Base-by-base conservation (phyloP, 2,329 filamentous ascomycete genomes). In the Trichophaea hybrida region DNA sequence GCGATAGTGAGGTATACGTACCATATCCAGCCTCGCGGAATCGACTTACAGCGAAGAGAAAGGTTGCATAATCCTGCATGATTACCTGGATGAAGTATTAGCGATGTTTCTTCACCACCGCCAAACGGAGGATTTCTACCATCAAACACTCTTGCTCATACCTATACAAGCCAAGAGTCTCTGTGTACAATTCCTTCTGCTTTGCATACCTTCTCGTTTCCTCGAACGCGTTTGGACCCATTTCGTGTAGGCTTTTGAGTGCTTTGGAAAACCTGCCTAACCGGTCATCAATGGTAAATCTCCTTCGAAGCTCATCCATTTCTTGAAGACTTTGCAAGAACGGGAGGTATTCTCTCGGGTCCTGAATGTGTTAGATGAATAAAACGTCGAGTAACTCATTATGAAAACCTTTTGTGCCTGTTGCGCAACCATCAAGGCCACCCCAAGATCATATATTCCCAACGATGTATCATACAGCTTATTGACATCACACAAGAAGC, bases 401-500 rank as follows among this genome's bases (percentile, higher is more conserved):
- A 37, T 24, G 10, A 40, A 61, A 71, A 77, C 76, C 70, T 91
- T 88, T 72, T 98, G 93, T 0, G 90, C 93, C 70, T 96, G 90
- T 69, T 98, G 93, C 0, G 93, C 93, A 10, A 98, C 87, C 5
- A 96, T 77, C 8, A 98, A 77, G 2, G 91, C 84, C 6, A 98
- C 80, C 8, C 95, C 88, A 2, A 98, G 80, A 69, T 97, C 84
- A 70, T 98, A 98, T 1, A 97, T 76, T 1, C 90, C 90, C 1
- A 98, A 77, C 0, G 93, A 87, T 61, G 90, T 84, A 63, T 96
- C 88, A 69, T 95, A 98, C 0, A 98, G 80, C 43, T 83, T 83
- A 71, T 96, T 94, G 50, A 94, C 85, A 72, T 98, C 93, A 0
- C 90, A 88, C 46, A 98, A 78, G 76, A 98, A 98, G 76, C 89